Base-by-base conservation (phyloP, 768 basidiomycete species). In the Sporobolomyces phaffii region DNA sequence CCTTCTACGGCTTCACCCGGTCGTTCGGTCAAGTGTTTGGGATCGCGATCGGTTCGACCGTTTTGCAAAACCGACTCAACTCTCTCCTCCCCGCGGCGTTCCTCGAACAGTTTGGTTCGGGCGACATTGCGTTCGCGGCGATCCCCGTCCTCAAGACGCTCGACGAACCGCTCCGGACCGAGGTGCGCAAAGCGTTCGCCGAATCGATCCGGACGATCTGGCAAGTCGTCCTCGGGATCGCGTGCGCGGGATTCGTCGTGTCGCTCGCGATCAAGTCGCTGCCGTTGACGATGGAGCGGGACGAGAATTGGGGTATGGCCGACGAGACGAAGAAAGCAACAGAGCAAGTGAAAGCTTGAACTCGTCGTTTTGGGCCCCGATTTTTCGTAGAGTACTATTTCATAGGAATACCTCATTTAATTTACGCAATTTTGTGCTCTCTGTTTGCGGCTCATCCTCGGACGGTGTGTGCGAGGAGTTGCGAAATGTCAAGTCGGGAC, bases 51-150 rank as follows among this genome's bases (percentile, higher is more conserved):
- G 65, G 65, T 18, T 34, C 64, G 26, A 26, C 50, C 1, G 17
- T 52, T 26, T 24, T 34, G 34, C 54, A 64, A 45, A 57, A 49
- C 41, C 56, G 48, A 50, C 60, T 24, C 18, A 73, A 74, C 18
- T 75, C 71, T 28, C 72, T 70, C 0, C 79, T 86, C 0, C 82
- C 84, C 0, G 45, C 65, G 5, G 77, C 72, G 2, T 82, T 83
- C 62, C 31, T 77, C n/a, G 63, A 69, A 1, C 71, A 76, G 36
- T 76, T 82, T 66, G 60, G 60, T 3, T 41, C 26, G 9, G 36
- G 67, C 36, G 51, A 60, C 15, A 65, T 70, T 31, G 73, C 71
- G 2, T 72, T 63, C 40, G 51, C 73, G 11, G 72, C 63, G 24
- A 75, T 75, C 40, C 73, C 73, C 5, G 33, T 61, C 33, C 72